These are phyloP conservation scores for Hypoxylon sp. DNA, from an alignment of 2,329 filamentous ascomycete genomes.

Conservation along the genomic window DNA sequence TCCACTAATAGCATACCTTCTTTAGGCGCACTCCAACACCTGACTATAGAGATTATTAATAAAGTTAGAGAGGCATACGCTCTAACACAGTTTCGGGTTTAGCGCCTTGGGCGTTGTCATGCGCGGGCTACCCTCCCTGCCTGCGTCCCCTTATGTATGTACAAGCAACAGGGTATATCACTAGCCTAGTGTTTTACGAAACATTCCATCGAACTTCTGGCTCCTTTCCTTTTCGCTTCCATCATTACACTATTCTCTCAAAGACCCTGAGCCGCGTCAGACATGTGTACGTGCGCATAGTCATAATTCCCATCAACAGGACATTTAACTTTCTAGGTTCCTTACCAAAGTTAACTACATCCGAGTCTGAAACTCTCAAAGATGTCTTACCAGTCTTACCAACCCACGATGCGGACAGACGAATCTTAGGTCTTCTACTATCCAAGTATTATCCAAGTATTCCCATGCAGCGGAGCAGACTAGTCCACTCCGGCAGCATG, in stretches of 20 bases:
- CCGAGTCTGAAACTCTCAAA: constrained; percentile 16
- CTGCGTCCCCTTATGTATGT: not conserved
- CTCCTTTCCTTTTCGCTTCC: constrained; percentile 38
- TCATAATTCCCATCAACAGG: constrained; percentile 6
- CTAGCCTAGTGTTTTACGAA: constrained; percentile 30
- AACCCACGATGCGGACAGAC: constrained; percentile 23
- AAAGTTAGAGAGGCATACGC: not conserved
- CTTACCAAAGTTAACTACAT: constrained; percentile 20
- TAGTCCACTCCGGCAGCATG: constrained; percentile 38
- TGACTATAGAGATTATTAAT: constrained; percentile 4
- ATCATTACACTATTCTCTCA: constrained; percentile 21
- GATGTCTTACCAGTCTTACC: constrained; percentile 13
- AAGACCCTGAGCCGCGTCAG: constrained; percentile 15
- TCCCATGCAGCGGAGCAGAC: constrained; percentile 38
- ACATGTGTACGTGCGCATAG: constrained; percentile 8
- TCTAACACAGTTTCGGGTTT: constrained; percentile 21
- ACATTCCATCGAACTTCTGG: constrained; percentile 39
- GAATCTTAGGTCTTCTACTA: constrained; percentile 21
- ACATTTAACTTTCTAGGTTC: not conserved
- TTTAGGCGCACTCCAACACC: not conserved
- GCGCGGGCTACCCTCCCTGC: constrained; percentile 34
- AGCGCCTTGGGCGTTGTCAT: constrained; percentile 37
- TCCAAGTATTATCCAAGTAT: constrained; percentile 20
- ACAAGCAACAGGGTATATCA: constrained; percentile 12
- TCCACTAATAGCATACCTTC: constrained; percentile 6